These are phyloP conservation scores for Russula dissimulans DNA, from an alignment of 768 basidiomycete species.

Conservation along the genomic window DNA sequence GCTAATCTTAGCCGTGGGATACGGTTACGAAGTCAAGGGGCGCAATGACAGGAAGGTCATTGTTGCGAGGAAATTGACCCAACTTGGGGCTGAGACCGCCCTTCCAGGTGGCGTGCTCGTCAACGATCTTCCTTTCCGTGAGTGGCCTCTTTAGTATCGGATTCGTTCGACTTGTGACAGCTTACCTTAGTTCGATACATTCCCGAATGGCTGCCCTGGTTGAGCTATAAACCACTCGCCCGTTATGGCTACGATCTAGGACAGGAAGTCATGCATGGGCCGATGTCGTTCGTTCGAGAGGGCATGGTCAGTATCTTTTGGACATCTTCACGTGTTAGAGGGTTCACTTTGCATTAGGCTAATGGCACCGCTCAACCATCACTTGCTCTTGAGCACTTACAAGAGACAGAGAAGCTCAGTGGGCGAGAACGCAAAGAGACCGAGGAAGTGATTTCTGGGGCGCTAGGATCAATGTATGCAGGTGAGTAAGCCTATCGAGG, in stretches of 20 bases:
- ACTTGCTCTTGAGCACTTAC: neutral
- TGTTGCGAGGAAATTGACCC: neutral
- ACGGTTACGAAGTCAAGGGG: constrained; percentile 4
- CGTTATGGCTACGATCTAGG: neutral
- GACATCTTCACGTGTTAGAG: neutral
- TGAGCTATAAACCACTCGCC: constrained; percentile 4
- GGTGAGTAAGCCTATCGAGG: neutral
- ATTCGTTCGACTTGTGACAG: neutral
- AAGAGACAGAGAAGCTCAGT: neutral
- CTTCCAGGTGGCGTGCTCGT: constrained; percentile 3
- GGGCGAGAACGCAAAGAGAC: neutral
- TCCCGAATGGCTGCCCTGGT: constrained; percentile 7
- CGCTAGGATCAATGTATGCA: neutral
- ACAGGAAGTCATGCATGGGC: neutral
- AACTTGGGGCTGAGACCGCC: neutral
- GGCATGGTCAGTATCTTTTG: neutral
- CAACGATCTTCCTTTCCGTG: neutral
- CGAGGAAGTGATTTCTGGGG: neutral
- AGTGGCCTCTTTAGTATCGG: neutral
- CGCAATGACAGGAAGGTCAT: neutral
- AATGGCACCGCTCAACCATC: constrained; percentile 4
- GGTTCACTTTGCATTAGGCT: neutral
- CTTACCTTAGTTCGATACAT: neutral
- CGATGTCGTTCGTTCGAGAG: neutral
- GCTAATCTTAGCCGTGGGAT: neutral